phyloP scores from a whole-genome alignment of 1,139 yeast species.

The Pichia norvegensis region DNA sequence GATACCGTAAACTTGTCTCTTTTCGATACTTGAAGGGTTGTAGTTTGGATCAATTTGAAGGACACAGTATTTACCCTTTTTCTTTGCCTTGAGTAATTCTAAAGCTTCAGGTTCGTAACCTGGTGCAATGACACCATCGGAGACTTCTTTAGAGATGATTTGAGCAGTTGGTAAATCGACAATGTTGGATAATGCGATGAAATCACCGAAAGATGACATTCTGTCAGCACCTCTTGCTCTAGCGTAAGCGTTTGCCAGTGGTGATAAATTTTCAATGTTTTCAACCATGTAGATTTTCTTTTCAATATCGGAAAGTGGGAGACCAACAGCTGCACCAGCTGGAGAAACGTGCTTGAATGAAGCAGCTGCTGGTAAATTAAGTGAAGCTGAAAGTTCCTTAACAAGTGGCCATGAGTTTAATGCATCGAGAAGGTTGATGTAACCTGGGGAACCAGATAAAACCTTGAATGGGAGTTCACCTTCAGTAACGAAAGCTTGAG shows the following conservation, averaged over 20 bases:
- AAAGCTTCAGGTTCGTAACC: slow-evolving; percentile 91
- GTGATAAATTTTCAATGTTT: slow-evolving; percentile 90
- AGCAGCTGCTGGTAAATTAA: slow-evolving; percentile 97
- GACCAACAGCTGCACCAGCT: slow-evolving; percentile 97
- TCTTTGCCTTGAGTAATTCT: slow-evolving; percentile 80
- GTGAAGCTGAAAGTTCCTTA: slow-evolving; percentile 88
- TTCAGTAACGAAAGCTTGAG: slow-evolving; percentile 82
- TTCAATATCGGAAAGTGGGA: slow-evolving; percentile 83
- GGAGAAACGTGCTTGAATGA: slow-evolving; percentile 98
- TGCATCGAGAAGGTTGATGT: slow-evolving; percentile 92
- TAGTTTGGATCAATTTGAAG: slow-evolving; percentile 93
- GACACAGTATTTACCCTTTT: slow-evolving; percentile 95
- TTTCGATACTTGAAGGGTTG: slow-evolving; percentile 73
- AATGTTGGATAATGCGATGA: slow-evolving; percentile 92
- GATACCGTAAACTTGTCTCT: slow-evolving; percentile 94
- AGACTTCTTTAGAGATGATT: slow-evolving; percentile 93
- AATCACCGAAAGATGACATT: slow-evolving; percentile 98
- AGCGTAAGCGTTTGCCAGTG: slow-evolving; percentile 95
- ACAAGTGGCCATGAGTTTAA: slow-evolving; percentile 98
- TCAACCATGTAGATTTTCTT: slow-evolving; percentile 92
- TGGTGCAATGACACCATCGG: slow-evolving; percentile 98
- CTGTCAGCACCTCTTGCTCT: slow-evolving; percentile 99
- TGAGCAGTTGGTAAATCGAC: slow-evolving; percentile 96
- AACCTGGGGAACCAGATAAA: slow-evolving; percentile 91
- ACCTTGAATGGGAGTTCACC: slow-evolving; percentile 94